Percentiles rank a stretch among this genome's conserved stretches.
Conservation (phyloP, 306 rosid genomes). For the Medicago arabica region DNA sequence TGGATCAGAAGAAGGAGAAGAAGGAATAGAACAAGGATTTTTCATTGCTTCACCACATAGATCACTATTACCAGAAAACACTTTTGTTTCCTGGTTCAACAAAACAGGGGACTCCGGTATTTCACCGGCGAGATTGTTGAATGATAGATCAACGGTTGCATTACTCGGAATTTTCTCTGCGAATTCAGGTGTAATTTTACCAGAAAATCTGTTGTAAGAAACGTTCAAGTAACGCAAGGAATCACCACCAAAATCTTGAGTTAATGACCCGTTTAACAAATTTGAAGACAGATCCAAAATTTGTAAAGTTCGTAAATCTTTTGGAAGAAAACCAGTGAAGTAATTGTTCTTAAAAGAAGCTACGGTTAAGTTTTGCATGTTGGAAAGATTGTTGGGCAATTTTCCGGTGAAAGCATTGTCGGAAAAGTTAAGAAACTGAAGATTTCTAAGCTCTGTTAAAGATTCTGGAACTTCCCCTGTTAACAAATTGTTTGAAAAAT, state of each 20-base stretch:
- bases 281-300: conserved; percentile 84
- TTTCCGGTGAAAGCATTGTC: conserved; percentile 82
- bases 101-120: conserved; percentile 59
- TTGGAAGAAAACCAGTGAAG: conserved; percentile 63
- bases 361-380: conserved; percentile 52
- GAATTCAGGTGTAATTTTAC: conserved; percentile 63
- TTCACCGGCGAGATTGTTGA: conserved; percentile 70
- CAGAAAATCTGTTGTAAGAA: conserved; percentile 71
- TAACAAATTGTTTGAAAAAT: conserved; percentile 65
- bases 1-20: conserved; percentile 58
- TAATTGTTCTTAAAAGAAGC: conserved; percentile 69
- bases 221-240: conserved; percentile 59
- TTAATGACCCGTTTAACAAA: conserved; percentile 76
- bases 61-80: conserved; percentile 62
- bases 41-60: conserved; percentile 66
- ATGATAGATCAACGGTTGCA: conserved; percentile 79
- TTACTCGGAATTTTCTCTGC: conserved; percentile 52
- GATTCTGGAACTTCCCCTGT: conserved; percentile 64
- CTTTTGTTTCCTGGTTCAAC: conserved; percentile 46
- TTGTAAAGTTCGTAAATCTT: conserved; percentile 47
- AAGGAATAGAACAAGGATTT: conserved; percentile 66
- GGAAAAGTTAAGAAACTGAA: conserved; percentile 71
- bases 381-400: conserved; percentile 55
- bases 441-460: conserved; percentile 43
- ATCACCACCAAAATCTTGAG: conserved; percentile 63